Evolutionary conservation across 805 yeast genomes (phyloP).

Genomic region (Candida krabiensis): DNA sequence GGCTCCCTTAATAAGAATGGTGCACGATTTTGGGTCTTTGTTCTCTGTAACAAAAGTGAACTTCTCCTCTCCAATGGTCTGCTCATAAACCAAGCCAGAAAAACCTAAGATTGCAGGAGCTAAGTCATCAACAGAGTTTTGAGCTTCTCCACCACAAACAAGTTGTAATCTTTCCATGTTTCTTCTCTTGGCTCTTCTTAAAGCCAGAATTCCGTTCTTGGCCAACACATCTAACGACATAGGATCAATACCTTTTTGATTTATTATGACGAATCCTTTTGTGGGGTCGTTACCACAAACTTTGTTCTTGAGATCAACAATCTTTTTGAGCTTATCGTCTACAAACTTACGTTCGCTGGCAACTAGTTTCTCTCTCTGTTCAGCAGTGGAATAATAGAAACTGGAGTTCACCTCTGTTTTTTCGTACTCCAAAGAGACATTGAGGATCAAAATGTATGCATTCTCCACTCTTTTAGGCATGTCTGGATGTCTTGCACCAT

Average conservation of each 20-base stretch:
- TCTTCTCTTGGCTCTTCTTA: slow-evolving; percentile 97
- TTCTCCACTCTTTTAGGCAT: slow-evolving; percentile 90
- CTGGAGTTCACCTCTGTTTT: slow-evolving; percentile 97
- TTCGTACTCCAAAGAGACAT: slow-evolving; percentile 94
- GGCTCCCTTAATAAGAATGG: slow-evolving; percentile 91
- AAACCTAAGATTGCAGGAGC: slow-evolving; percentile 76
- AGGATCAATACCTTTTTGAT: slow-evolving; percentile 98
- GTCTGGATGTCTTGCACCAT: slow-evolving; percentile 98
- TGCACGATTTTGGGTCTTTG: slow-evolving; percentile 85
- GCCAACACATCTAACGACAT: slow-evolving; percentile 95
- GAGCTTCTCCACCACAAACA: slow-evolving; percentile 96
- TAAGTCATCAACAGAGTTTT: slow-evolving; percentile 93
- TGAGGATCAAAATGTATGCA: slow-evolving; percentile 82
- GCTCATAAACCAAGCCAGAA: slow-evolving; percentile 90
- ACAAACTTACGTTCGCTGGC: slow-evolving; percentile 92
- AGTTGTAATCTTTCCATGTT: slow-evolving; percentile 98
- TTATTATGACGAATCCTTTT: slow-evolving; percentile 87
- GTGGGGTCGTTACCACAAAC: slow-evolving; percentile 77
- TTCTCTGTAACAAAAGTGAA: slow-evolving; percentile 93
- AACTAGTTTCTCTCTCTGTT: slow-evolving; percentile 92
- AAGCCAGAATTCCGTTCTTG: slow-evolving; percentile 86
- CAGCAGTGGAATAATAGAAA: slow-evolving; percentile 91
- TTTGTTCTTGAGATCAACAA: slow-evolving; percentile 87
- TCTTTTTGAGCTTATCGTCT: slow-evolving; percentile 87
- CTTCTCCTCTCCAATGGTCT: slow-evolving; percentile 94